phyloP scores from a whole-genome alignment of 1,284 basidiomycete genomes.

The Sphaerobolus stellatus region DNA sequence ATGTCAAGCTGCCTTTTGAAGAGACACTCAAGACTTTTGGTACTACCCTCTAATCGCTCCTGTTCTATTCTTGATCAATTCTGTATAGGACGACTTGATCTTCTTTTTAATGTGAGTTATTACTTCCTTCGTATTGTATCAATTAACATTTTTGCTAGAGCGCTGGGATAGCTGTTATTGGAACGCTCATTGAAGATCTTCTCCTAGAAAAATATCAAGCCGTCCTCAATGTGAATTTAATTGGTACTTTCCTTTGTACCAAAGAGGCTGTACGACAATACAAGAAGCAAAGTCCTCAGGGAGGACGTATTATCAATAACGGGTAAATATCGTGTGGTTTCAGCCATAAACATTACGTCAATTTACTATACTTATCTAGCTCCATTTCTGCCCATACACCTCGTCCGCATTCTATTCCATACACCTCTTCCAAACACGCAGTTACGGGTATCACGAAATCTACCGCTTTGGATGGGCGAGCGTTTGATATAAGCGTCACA shows the following conservation, averaged over 20 bases:
- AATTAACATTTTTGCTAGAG: no score
- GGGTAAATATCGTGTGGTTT: constrained; percentile 9
- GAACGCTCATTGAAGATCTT: constrained; percentile 61
- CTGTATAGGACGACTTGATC: constrained; percentile 75
- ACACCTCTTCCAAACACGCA: constrained; percentile 79
- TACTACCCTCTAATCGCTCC: constrained; percentile 25
- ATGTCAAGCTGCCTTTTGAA: constrained; percentile 56
- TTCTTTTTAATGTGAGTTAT: constrained; percentile 75
- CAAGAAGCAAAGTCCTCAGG: constrained; percentile 69
- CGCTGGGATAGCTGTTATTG: constrained; percentile 57
- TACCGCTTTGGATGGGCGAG: constrained; percentile 73
- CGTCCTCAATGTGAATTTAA: constrained; percentile 69
- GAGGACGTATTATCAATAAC: constrained; percentile 44
- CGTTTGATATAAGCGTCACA: constrained; percentile 70
- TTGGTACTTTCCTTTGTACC: constrained; percentile 73
- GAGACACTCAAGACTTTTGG: constrained; percentile 58
- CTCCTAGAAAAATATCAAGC: constrained; percentile 59
- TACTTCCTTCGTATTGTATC: constrained; percentile 3
- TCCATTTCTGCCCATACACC: constrained; percentile 75
- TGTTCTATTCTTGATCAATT: constrained; percentile 4
- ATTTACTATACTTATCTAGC: constrained; percentile 25
- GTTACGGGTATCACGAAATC: constrained; percentile 73
- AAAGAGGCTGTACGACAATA: constrained; percentile 74
- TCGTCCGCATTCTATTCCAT: constrained; percentile 64
- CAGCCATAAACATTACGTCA: not conserved